Percentiles rank a stretch among this genome's conserved stretches.
Evolutionary conservation across 352 stramenopile genomes (phyloP).

Genomic region (Phytopythium helicoides): DNA sequence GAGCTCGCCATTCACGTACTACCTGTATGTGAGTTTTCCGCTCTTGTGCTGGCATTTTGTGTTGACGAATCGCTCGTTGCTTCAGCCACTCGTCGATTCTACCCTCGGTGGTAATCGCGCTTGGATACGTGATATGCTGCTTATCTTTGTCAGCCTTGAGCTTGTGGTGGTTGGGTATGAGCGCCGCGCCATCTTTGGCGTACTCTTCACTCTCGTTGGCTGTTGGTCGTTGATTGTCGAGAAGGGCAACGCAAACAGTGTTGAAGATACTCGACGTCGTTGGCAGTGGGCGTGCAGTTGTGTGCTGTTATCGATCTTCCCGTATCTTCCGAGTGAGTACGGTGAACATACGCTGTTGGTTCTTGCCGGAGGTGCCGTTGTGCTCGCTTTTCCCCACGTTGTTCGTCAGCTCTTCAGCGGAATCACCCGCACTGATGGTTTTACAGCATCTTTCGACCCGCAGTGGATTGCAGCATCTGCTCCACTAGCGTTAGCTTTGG

Average conservation of each 20-base stretch:
- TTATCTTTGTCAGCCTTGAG: constrained; percentile 54
- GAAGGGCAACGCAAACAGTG: not conserved
- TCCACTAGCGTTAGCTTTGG: constrained; percentile 31
- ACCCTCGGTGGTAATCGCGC: not conserved
- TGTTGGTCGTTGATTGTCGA: constrained; percentile 34
- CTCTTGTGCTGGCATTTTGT: constrained; percentile 64
- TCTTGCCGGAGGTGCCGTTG: constrained; percentile 37
- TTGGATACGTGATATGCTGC: constrained; percentile 25
- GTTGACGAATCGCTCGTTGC: constrained; percentile 37
- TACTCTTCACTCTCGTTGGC: constrained; percentile 58
- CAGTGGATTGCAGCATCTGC: constrained; percentile 6
- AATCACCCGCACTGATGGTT: not conserved
- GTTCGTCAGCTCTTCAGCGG: not conserved
- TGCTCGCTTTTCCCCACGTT: constrained; percentile 11
- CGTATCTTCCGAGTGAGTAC: constrained; percentile 71
- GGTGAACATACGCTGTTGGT: constrained; percentile 66
- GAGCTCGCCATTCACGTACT: constrained; percentile 70
- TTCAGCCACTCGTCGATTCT: constrained; percentile 5
- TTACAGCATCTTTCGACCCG: not conserved
- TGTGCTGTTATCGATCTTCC: constrained; percentile 65
- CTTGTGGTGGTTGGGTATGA: constrained; percentile 71
- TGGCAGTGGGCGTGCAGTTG: constrained; percentile 37
- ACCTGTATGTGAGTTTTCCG: constrained; percentile 70
- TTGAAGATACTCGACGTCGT: not conserved
- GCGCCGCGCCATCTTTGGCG: constrained; percentile 58